These are phyloP conservation scores for Chytriomyces sp. DNA, from an alignment of 192 early-diverging fungal species.

Conservation along the genomic window DNA sequence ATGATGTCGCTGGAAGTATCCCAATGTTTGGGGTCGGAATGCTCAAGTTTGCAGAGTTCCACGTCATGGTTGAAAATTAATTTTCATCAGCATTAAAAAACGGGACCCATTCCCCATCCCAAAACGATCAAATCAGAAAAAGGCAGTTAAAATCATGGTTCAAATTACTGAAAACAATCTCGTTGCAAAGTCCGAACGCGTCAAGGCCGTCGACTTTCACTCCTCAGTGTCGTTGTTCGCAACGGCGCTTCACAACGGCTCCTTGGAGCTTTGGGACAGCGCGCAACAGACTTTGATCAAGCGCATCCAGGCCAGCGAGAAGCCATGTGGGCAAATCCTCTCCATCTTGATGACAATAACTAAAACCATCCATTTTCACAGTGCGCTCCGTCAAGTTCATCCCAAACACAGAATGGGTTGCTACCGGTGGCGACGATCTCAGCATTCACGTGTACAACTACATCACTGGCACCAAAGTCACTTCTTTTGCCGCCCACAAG, in stretches of 20 bases:
- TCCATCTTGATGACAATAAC: background rate
- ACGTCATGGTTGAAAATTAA: conserved; percentile 47
- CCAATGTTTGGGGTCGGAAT: no score
- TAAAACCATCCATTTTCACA: conserved; percentile 33
- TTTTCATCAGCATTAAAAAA: no score
- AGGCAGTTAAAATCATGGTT: no score
- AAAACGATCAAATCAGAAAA: no score
- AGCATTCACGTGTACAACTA: conserved; percentile 98
- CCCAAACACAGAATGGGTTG: conserved; percentile 90
- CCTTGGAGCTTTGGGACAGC: conserved; percentile 96
- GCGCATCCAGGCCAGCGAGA: background rate
- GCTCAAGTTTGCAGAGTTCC: no score
- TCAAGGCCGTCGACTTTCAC: background rate
- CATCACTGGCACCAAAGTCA: conserved; percentile 66
- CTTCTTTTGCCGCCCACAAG: conserved; percentile 61
- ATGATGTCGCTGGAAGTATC: no score
- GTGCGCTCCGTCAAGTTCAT: conserved; percentile 96
- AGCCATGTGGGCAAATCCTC: conserved; percentile 32
- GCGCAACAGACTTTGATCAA: background rate
- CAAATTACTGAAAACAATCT: background rate
- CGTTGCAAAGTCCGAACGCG: background rate
- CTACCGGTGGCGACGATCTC: conserved; percentile 97
- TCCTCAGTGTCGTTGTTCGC: background rate
- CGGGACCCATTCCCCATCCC: no score
- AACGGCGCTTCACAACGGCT: conserved; percentile 91